Evolutionary conservation across 176 grass and related monocot genomes (phyloP), one percentile per base, ranked within the genome.

Genomic region (Carex littledalei): DNA sequence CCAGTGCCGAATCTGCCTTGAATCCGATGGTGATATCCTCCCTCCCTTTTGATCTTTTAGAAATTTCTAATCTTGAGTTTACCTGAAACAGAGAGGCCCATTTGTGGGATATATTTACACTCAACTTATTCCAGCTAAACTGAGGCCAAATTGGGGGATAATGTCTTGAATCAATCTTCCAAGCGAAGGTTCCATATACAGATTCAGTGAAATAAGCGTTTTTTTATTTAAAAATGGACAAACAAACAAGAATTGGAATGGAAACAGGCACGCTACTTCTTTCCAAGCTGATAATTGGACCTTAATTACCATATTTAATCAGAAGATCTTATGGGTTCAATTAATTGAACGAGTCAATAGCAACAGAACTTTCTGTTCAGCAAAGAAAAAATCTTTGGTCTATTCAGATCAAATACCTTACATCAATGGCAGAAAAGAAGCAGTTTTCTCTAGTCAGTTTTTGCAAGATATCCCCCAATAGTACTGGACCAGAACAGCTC

Each of bases 1-100:
- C 13, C 95, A 98, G 91, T 98, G 95, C 89, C 93, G 95, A 91
- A 98, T 98, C 89, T 98, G 95, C 84, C 93, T 98, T 64, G 95
- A 98, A 89, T 92, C 91, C 18, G 95, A 98, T 77, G 95, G 92
- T 94, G 35, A 79, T 64, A 79, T 64, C 12, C 24, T 60, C 59
- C 7, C 12, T 54, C 57, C 62, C 12, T 15, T 49, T 73, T 0
- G 7, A 17, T 41, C 2, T 49, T n/a, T 65, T 32, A 56, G 17
- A 5, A 52, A 11, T 55, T 62, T 65, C 24, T 35, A 37, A 22
- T 14, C 34, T 71, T 21, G 63, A 65, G 4, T 56, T 79, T 79
- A 59, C n/a, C 39, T 68, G 62, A 64, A 16, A 11, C 14, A 39
- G 34, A 32, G 7, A 45, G 61, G 20, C 0, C 22, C 57, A 4